Evolutionary conservation across 768 basidiomycete species (phyloP).

Genomic region (Clitopilus hobsonii): DNA sequence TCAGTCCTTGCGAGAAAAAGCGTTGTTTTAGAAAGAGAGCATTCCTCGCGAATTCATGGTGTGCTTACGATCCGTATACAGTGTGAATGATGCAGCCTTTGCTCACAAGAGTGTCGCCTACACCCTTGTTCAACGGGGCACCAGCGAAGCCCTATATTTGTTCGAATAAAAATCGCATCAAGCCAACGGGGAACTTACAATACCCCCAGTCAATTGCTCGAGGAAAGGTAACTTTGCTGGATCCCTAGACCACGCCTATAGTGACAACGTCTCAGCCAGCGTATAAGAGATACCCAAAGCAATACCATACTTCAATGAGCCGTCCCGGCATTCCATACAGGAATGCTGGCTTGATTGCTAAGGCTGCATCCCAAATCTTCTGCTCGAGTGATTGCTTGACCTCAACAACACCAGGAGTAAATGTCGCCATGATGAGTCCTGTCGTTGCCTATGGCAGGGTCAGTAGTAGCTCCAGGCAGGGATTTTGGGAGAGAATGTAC

Average conservation of each 20-base stretch:
- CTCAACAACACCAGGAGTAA: constrained; percentile 5
- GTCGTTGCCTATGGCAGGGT: constrained; percentile 2
- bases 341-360: constrained; percentile 5
- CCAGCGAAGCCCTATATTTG: constrained; percentile 16
- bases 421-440: constrained; percentile 4
- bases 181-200: constrained; percentile 7
- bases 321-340: constrained; percentile 10
- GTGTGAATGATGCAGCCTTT: constrained; percentile 17
- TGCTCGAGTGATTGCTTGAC: neutral
- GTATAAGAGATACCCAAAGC: too few relatives aligned
- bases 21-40: too few relatives aligned
- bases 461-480: too few relatives aligned
- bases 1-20: constrained; percentile 12
- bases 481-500: neutral
- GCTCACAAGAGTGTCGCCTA: constrained; percentile 12
- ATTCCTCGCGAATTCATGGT: too few relatives aligned
- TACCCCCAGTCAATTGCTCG: constrained; percentile 12
- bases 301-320: constrained; percentile 15
- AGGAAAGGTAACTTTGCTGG: constrained; percentile 11
- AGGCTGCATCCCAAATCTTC: constrained; percentile 10
- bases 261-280: too few relatives aligned
- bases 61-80: constrained; percentile 30
- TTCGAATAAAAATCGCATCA: neutral
- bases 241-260: constrained; percentile 18
- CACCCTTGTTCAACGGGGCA: constrained; percentile 17